Percentiles rank a stretch among this genome's conserved stretches.
Evolutionary conservation across 148 eudicot genomes (phyloP).

Genomic region (Fagopyrum tataricum): DNA sequence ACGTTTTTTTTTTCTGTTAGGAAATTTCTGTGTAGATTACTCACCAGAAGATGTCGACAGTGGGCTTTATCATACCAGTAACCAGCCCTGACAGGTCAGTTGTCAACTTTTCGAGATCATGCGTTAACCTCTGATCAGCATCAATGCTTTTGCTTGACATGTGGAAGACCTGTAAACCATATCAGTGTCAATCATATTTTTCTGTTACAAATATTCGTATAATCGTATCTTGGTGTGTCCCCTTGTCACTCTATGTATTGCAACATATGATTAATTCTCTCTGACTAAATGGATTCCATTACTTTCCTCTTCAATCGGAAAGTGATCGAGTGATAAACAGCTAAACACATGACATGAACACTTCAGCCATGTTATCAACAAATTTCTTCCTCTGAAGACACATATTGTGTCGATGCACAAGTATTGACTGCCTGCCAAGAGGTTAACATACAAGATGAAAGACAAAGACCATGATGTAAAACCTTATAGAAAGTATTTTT

Average conservation of each 20-base stretch:
- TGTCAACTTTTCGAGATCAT: constrained; percentile 91
- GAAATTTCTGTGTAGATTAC: constrained; percentile 8
- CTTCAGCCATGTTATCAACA: neutral
- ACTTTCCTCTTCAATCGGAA: no score
- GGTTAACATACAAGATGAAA: neutral
- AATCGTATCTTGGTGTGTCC: neutral
- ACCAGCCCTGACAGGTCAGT: constrained; percentile 81
- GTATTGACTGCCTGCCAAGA: neutral
- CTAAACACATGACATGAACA: neutral
- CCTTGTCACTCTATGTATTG: neutral
- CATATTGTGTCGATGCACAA: neutral
- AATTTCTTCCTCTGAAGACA: neutral
- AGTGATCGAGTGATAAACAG: no score
- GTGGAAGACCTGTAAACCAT: constrained; percentile 51
- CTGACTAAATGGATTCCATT: neutral
- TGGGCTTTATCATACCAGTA: constrained; percentile 97
- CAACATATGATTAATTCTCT: neutral
- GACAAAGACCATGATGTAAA: neutral
- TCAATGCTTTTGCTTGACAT: constrained; percentile 66
- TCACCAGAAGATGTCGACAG: constrained; percentile 92
- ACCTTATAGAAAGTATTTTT: constrained; percentile 95
- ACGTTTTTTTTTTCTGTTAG: no score
- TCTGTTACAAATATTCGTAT: neutral
- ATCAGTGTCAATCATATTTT: neutral
- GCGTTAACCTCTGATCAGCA: constrained; percentile 94